A percentile compares a stretch with the other conserved stretches of the same genome.
These are phyloP conservation scores for Coffea humblotiana DNA, from an alignment of 305 asterid species.

Conservation along the genomic window DNA sequence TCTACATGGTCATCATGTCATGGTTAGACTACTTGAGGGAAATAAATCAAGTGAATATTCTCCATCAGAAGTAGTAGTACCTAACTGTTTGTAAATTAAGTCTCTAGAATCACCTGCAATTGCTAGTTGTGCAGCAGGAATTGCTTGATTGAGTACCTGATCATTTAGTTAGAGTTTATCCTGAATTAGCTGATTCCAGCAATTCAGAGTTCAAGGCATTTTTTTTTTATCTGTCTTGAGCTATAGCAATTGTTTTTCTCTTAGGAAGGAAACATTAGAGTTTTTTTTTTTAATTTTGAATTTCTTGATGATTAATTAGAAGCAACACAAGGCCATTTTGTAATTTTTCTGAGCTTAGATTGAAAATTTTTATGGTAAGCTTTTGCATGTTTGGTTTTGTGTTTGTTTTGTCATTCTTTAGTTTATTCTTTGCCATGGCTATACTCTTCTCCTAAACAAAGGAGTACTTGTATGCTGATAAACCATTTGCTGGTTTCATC, in stretches of 20 bases:
- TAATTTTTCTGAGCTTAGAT: not conserved
- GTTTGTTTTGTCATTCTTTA: not conserved
- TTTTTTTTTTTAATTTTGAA: not conserved
- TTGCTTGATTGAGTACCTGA: not conserved
- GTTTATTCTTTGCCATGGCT: not conserved
- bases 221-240: no score
- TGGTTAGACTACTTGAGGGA: not conserved
- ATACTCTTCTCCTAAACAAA: constrained; percentile 3
- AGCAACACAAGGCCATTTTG: not conserved
- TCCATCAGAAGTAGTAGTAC: not conserved
- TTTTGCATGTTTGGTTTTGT: not conserved
- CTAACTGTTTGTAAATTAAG: not conserved
- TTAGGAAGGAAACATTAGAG: not conserved
- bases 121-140: not conserved
- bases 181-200: not conserved
- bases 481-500: constrained; percentile 36
- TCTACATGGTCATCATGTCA: not conserved
- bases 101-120: not conserved
- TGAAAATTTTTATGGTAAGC: not conserved
- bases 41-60: not conserved
- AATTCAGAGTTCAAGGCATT: not conserved
- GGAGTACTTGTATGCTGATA: constrained; percentile 18
- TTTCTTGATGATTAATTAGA: not conserved
- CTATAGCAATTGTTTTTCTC: not conserved
- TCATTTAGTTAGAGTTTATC: not conserved